phyloP scores from a whole-genome alignment of 2,329 filamentous ascomycete genomes.

The Xylaria multiplex region DNA sequence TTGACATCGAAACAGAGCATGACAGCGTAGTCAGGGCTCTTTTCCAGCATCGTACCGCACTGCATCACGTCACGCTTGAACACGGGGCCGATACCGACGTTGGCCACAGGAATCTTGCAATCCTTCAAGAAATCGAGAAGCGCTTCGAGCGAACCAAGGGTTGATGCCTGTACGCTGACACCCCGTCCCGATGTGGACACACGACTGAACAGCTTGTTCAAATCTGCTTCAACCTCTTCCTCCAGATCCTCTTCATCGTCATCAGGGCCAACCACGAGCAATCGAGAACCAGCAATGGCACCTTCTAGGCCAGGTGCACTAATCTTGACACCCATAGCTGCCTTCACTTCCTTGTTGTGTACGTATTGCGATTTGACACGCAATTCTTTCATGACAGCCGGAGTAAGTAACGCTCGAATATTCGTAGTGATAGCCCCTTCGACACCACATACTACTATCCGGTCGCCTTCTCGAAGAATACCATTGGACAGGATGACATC shows the following conservation, averaged over 20 bases:
- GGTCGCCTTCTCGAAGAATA: constrained; percentile 91
- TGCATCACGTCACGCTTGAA: constrained; percentile 98
- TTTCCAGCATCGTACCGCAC: constrained; percentile 95
- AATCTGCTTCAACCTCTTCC: constrained; percentile 95
- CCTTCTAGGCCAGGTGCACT: constrained; percentile 94
- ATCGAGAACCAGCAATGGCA: constrained; percentile 93
- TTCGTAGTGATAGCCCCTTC: constrained; percentile 96
- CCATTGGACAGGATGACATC: constrained; percentile 97
- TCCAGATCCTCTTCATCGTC: constrained; percentile 97
- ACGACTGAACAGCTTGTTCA: constrained; percentile 88
- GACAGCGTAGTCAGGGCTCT: constrained; percentile 92
- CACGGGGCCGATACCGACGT: constrained; percentile 96
- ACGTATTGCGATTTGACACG: constrained; percentile 96
- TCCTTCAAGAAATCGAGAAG: constrained; percentile 94
- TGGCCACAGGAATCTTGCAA: constrained; percentile 96
- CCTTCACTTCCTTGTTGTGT: constrained; percentile 99
- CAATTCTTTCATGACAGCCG: constrained; percentile 90
- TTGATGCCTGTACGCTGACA: constrained; percentile 97
- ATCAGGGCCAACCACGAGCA: constrained; percentile 92
- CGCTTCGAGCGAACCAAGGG: constrained; percentile 94
- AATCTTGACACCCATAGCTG: constrained; percentile 98
- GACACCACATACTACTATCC: constrained; percentile 94
- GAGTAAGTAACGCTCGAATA: constrained; percentile 91
- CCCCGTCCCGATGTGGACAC: constrained; percentile 92
- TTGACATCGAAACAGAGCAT: constrained; percentile 99